These are phyloP conservation scores for Rhodomyrtus tomentosa DNA, from an alignment of 345 rosid genomes.

Conservation along the genomic window DNA sequence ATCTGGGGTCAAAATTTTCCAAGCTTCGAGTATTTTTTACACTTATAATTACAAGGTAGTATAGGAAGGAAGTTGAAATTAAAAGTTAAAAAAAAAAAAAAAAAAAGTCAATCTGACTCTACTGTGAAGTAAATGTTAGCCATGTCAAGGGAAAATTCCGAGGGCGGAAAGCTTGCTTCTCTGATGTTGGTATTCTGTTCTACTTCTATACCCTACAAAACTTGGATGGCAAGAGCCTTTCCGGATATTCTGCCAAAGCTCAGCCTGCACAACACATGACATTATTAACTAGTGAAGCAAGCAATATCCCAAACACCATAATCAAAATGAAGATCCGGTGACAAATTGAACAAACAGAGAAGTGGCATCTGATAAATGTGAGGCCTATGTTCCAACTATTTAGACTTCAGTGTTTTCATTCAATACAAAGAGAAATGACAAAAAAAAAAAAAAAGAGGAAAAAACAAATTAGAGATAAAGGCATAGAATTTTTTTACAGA, in stretches of 20 bases:
- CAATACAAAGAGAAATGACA: background rate
- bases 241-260: background rate
- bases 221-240: slow-evolving; percentile 8
- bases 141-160: slow-evolving; percentile 1
- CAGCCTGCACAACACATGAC: slow-evolving; percentile 16
- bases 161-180: slow-evolving; percentile 8
- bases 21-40: background rate
- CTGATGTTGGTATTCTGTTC: slow-evolving; percentile 17
- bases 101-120: background rate
- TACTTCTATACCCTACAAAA: background rate
- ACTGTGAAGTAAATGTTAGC: slow-evolving; percentile 20
- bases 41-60: background rate
- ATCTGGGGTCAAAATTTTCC: background rate
- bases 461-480: background rate
- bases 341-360: background rate
- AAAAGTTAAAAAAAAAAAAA: too few relatives aligned
- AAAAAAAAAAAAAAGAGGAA: background rate
- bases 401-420: background rate
- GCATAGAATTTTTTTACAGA: background rate
- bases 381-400: background rate
- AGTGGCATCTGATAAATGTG: background rate
- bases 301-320: background rate
- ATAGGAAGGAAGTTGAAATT: background rate
- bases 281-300: background rate
- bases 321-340: background rate